These are phyloP conservation scores for Volutella citrinella DNA, from an alignment of 2,329 filamentous ascomycete species.

Conservation along the genomic window DNA sequence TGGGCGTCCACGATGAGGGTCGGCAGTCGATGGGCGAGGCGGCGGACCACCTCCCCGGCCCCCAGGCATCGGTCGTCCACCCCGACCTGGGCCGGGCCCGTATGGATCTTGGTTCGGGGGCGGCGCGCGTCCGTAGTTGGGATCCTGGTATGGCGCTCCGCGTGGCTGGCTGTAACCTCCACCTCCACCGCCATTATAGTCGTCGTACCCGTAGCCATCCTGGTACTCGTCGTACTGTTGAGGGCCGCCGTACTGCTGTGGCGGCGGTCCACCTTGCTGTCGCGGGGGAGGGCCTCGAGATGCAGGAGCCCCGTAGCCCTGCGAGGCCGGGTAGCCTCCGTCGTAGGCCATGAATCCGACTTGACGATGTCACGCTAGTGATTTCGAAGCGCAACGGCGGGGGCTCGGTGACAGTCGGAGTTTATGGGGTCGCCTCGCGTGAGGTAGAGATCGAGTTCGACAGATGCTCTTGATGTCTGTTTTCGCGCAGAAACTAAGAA, in stretches of 20 bases:
- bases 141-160: slow-evolving; percentile 41
- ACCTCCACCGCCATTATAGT: slow-evolving; percentile 36
- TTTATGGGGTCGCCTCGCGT: no score
- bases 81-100: slow-evolving; percentile 38
- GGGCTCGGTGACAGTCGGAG: no score
- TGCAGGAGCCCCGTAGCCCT: slow-evolving; percentile 47
- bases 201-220: slow-evolving; percentile 44
- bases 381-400: no score
- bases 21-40: slow-evolving; percentile 38
- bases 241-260: slow-evolving; percentile 33
- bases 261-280: slow-evolving; percentile 29
- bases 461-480: slow-evolving; percentile 1
- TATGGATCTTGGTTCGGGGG: slow-evolving; percentile 45
- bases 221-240: slow-evolving; percentile 46
- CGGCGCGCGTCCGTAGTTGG: slow-evolving; percentile 42
- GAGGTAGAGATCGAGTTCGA: no score
- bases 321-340: slow-evolving; percentile 39
- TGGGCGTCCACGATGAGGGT: slow-evolving; percentile 33
- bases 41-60: slow-evolving; percentile 45
- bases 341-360: slow-evolving; percentile 47
- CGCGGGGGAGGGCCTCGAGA: slow-evolving; percentile 39
- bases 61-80: slow-evolving; percentile 39
- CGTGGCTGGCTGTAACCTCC: slow-evolving; percentile 39
- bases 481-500: slow-evolving; percentile 1
- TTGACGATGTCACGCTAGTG: no score